Evolutionary conservation across 306 rosid genomes (phyloP), one percentile per base, ranked within the genome.

Genomic region (Carpinus viminea): DNA sequence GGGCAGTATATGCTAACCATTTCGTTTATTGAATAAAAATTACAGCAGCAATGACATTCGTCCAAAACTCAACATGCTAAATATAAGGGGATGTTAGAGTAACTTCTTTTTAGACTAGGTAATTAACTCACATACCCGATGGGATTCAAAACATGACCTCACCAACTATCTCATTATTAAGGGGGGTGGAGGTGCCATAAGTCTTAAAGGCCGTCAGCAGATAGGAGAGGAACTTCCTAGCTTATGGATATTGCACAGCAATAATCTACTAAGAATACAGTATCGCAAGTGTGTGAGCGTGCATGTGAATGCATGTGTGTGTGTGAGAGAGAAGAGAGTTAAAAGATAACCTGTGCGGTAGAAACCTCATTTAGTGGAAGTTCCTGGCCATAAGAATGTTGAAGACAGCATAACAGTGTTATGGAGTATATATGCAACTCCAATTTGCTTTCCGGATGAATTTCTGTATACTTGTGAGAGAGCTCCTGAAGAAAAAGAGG

Each of bases 361-460:
- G 84, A 69, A 69, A 78, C 70, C 74, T 88, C 93, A 17, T 86
- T 86, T 31, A 89, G 64, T 70, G 85, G 85, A 83, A 86, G 47
- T 80, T 73, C 84, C 73, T 79, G 26, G 53, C 81, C 86, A 77
- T 21, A 64, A 26, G 84, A 81, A 64, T 75, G 83, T 76, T 80
- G 89, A 73, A 93, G 96, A 75, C 97, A 91, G 61, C 71, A 86
- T 75, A 83, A 85, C 73, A 93, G 62, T 50, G 90, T 81, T 74
- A 79, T 81, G 61, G 96, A 89, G 73, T 87, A 92, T 83, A 93
- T 90, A 71, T 89, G 96, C 36, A 88, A 83, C 74, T 90, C 97
- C 91, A 93, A 86, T 88, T 92, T 93, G 82, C 89, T 89, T 82
- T 89, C 90, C 16, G 84, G 43, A 72, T 84, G 79, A 85, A 88